Evolutionary conservation across 441 rosid species (phyloP), one percentile per base, ranked within the genome.

Genomic region (Gossypium lobatum): DNA sequence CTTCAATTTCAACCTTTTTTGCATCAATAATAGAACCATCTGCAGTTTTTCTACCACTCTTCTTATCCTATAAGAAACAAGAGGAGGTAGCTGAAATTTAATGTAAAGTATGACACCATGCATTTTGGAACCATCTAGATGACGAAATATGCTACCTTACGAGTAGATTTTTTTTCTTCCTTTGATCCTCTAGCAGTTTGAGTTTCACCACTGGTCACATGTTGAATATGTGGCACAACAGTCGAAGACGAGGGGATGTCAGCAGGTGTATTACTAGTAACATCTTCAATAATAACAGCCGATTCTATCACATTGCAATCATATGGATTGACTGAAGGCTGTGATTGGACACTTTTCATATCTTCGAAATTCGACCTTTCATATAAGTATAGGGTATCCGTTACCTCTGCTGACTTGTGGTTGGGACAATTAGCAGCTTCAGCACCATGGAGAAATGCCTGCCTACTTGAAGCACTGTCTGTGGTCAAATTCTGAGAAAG

Each of bases 1-100:
- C 93, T 86, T 90, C 94, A 37, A 88, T 86, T 82, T 90, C 97
- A 77, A 84, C 91, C 82, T 84, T 87, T 1, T 85, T 76, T 17
- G 92, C 88, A 64, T 89, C 93, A 64, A 81, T 79, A 31, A 86
- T 80, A 54, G 88, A 84, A 58, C 85, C 90, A 53, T 86, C 78
- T 1, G 60, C 60, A 73, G 76, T 83, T 77, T 77, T 75, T 58
- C 74, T 79, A 37, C 80, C 83, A 77, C 70, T 79, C 69, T 80
- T 31, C 21, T 39, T 76, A 61, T 80, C 89, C 97, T 91, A 66
- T 64, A 74, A 50, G 17, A 77, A 82, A 62, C 54, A 71, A 0
- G 70, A 45, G 64, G 26, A 31, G 72, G 10, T 14, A 69, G 53
- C 31, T 76, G 66, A 79, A 17, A 72, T 62, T 28, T 46, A 72